Evolutionary conservation across 371 early-diverging fungal species (phyloP), one percentile per base, ranked within the genome.

Genomic region (Haplosporangium sp.): DNA sequence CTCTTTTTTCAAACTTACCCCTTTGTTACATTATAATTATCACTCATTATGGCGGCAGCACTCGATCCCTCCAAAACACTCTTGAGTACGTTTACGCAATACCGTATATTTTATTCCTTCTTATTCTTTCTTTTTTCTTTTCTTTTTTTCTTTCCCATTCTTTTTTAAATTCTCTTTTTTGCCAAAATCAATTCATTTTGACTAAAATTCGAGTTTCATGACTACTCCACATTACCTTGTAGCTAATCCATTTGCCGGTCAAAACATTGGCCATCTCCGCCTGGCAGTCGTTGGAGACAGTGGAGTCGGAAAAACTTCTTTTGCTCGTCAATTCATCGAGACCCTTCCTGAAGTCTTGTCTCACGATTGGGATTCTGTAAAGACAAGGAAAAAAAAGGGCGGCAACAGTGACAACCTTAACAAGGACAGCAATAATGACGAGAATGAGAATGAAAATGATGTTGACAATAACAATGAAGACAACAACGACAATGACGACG

Each of bases 201-300:
- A 34, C 4, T 13, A 56, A 56, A 55, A 55, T 10, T 34, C 34
- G 13, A 55, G 55, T 55, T 27, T 8, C 60, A 48, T 60, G 61
- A 27, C 44, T 5, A 42, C 52, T n/a, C 35, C 61, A 52, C 61
- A 61, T 42, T 67, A 40, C 60, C 61, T 72, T 38, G 37, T 72
- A 77, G 77, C 72, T 53, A 77, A 77, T 44, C 77, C 77, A 2
- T 77, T 77, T 45, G 77, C 77, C 10, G 71, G 77, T 34, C 77
- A 73, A 44, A 74, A 79, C 66, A 79, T 85, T 45, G 87, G 86
- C 45, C 82, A 81, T 58, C 74, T 90, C 47, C 81, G 85, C 35
- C 79, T 90, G n/a, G 85, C 89, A 27, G 85, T 90, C 2, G 88
- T 88, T 61, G 90, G 90, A 38, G 90, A 90, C 77, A 87, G 88